These are phyloP conservation scores for Trichoderma citrinoviride DNA, from an alignment of 2,329 filamentous ascomycete species.

Conservation along the genomic window DNA sequence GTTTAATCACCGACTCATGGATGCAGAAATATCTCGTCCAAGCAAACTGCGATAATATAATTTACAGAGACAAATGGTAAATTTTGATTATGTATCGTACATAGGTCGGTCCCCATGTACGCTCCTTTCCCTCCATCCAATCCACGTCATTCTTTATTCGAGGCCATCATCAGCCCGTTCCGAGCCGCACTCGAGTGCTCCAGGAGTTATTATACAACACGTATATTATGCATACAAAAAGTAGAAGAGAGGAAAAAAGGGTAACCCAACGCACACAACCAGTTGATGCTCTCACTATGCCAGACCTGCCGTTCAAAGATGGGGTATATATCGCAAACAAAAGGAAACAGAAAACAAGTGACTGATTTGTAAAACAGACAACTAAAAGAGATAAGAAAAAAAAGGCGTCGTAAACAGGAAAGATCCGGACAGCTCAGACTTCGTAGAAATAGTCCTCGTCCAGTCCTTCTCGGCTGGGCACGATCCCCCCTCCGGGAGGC, in stretches of 20 bases:
- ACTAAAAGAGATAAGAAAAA: background rate
- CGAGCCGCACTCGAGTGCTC: background rate
- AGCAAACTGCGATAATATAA: too few species aligned
- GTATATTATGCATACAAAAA: conserved; percentile 11
- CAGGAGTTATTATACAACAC: conserved; percentile 10
- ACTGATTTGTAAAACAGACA: background rate
- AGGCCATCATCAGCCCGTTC: too few species aligned
- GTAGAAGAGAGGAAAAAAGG: conserved; percentile 15
- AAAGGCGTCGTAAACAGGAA: background rate
- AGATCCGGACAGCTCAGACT: conserved; percentile 42
- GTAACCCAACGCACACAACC: conserved; percentile 20
- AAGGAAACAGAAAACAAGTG: background rate
- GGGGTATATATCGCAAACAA: conserved; percentile 17
- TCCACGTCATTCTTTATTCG: too few species aligned
- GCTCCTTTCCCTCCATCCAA: too few species aligned
- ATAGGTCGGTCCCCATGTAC: too few species aligned
- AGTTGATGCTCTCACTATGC: conserved; percentile 21
- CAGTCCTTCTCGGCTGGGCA: conserved; percentile 79
- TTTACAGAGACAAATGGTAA: too few species aligned
- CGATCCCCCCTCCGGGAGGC: conserved; percentile 65
- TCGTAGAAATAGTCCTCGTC: conserved; percentile 95
- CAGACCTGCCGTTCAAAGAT: conserved; percentile 19
- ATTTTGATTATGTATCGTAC: too few species aligned
- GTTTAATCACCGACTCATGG: background rate
- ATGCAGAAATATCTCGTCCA: background rate